Evolutionary conservation across 352 stramenopile genomes (phyloP).

Genomic region (Globisporangium spinosum): DNA sequence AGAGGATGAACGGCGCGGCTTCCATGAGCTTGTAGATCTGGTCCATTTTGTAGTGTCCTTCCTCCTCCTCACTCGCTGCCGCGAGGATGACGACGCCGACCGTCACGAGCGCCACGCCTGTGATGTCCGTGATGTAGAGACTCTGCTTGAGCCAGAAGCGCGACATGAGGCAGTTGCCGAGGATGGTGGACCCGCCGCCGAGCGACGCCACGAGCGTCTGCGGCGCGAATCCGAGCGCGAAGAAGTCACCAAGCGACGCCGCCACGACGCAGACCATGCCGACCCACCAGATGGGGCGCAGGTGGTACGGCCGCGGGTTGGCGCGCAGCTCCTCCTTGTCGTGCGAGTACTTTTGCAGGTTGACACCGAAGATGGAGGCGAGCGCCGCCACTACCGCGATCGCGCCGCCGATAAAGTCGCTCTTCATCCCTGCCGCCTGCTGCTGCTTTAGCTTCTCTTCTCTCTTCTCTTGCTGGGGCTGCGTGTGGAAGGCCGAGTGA

Average conservation of each 20-base stretch:
- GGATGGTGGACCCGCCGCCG: conserved; percentile 75
- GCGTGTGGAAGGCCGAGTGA: conserved; percentile 1
- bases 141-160: conserved; percentile 87
- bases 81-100: conserved; percentile 79
- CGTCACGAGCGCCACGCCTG: conserved; percentile 71
- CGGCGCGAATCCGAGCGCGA: conserved; percentile 82
- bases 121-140: conserved; percentile 81
- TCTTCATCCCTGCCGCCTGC: conserved; percentile 46
- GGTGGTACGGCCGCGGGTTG: conserved; percentile 70
- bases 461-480: not conserved
- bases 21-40: conserved; percentile 84
- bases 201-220: conserved; percentile 85
- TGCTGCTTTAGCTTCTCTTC: not conserved
- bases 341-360: conserved; percentile 90
- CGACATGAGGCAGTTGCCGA: conserved; percentile 82
- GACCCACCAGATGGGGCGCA: conserved; percentile 86
- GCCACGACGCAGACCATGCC: conserved; percentile 84
- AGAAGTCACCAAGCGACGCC: conserved; percentile 82
- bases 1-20: conserved; percentile 78
- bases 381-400: conserved; percentile 76
- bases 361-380: conserved; percentile 88
- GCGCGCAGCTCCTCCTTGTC: conserved; percentile 76
- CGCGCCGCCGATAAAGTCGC: conserved; percentile 68
- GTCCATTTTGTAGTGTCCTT: conserved; percentile 82
- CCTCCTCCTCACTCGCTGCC: conserved; percentile 60